phyloP scores from a whole-genome alignment of 176 grass and related monocot species.

The Phyllostachys edulis region DNA sequence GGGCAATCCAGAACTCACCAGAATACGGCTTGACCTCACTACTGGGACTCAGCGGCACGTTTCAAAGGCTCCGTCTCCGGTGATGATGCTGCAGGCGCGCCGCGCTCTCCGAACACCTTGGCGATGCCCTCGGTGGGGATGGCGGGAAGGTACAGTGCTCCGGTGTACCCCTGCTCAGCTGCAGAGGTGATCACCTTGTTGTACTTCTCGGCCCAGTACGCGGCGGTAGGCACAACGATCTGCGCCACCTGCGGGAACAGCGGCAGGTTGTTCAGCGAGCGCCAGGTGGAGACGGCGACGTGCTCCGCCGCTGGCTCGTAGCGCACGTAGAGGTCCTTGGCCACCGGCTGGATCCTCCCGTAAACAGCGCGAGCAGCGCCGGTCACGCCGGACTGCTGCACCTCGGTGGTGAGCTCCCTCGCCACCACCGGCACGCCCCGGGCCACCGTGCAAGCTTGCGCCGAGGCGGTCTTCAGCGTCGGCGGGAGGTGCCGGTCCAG shows the following conservation, averaged over 20 bases:
- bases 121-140: conserved; percentile 70
- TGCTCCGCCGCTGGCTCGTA: conserved; percentile 78
- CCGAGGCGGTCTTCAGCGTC: conserved; percentile 40
- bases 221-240: conserved; percentile 62
- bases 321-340: conserved; percentile 46
- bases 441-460: conserved; percentile 35
- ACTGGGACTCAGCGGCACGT: background rate
- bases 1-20: background rate
- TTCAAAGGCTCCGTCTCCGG: background rate
- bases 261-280: conserved; percentile 70
- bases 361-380: conserved; percentile 28
- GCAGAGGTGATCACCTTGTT: conserved; percentile 49
- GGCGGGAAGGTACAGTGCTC: conserved; percentile 47
- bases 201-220: conserved; percentile 73
- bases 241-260: conserved; percentile 69
- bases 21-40: background rate
- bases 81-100: background rate
- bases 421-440: conserved; percentile 42
- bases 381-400: conserved; percentile 42
- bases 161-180: conserved; percentile 10
- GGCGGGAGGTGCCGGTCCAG: conserved; percentile 54
- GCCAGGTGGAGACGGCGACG: conserved; percentile 67
- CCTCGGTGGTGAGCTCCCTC: conserved; percentile 45
- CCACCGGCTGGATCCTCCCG: conserved; percentile 48
- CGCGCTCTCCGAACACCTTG: conserved; percentile 57